Conservation (phyloP, 495 filamentous ascomycete species). For the Neurospora sp. region DNA sequence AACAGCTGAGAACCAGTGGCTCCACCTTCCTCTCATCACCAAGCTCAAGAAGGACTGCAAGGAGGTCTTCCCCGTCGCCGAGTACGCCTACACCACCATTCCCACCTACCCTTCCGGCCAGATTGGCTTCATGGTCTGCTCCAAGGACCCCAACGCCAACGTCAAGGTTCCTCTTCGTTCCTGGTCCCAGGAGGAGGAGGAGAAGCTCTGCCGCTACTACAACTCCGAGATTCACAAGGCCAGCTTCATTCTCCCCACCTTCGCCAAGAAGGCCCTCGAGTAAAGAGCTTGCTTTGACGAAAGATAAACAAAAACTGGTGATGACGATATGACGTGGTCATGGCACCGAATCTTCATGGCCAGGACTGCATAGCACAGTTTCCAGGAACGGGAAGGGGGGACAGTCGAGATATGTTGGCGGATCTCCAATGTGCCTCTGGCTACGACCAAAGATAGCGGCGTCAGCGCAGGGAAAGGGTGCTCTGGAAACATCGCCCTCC, state of each 20-base stretch:
- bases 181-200: slow-evolving; percentile 81
- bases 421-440: background rate
- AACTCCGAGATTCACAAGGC: slow-evolving; percentile 92
- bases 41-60: slow-evolving; percentile 91
- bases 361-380: background rate
- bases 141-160: slow-evolving; percentile 79
- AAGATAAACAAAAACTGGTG: background rate
- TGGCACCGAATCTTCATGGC: background rate
- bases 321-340: background rate
- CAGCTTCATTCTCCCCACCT: slow-evolving; percentile 84
- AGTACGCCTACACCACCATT: slow-evolving; percentile 99
- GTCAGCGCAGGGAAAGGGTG: background rate
- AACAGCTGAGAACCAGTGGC: slow-evolving; percentile 97
- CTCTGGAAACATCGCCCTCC: background rate
- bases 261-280: slow-evolving; percentile 70
- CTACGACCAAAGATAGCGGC: background rate
- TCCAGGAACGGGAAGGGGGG: background rate
- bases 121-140: slow-evolving; percentile 99
- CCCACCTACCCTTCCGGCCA: slow-evolving; percentile 98
- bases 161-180: slow-evolving; percentile 70
- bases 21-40: slow-evolving; percentile 83
- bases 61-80: slow-evolving; percentile 92
- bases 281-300: slow-evolving; percentile 15
- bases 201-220: slow-evolving; percentile 87
- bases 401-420: background rate